Conservation (phyloP, 805 yeast species). For the Jamesozyma spencerorum region DNA sequence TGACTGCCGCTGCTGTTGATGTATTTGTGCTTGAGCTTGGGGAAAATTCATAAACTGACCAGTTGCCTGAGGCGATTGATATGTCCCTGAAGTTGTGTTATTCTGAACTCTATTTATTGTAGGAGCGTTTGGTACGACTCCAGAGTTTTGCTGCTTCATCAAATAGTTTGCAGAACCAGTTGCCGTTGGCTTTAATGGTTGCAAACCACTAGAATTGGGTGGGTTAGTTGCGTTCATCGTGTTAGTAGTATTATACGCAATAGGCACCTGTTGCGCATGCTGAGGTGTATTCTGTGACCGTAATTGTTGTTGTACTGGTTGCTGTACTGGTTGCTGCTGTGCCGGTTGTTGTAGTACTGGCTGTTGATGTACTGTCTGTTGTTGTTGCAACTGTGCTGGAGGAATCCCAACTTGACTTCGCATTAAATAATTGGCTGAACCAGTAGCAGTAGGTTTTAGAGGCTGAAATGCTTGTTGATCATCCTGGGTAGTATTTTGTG, state of each 20-base stretch:
- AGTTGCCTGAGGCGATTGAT: conserved; percentile 11
- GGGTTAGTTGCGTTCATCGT: conserved; percentile 3
- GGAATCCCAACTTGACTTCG: conserved; percentile 14
- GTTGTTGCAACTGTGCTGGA: neutral
- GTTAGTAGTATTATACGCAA: neutral
- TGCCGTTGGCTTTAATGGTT: conserved; percentile 30
- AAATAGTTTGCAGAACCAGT: conserved; percentile 30
- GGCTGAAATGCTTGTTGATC: conserved; percentile 10
- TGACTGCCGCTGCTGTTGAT: neutral
- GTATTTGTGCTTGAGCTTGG: conserved; percentile 1
- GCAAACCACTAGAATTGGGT: conserved; percentile 13
- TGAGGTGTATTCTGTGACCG: neutral
- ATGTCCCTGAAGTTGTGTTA: neutral
- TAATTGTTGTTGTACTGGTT: neutral
- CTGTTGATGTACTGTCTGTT: neutral
- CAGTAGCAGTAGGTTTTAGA: conserved; percentile 34
- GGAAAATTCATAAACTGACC: conserved; percentile 12
- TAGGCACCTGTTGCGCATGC: neutral
- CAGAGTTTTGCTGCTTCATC: conserved; percentile 22
- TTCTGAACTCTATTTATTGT: neutral
- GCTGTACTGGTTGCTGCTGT: neutral
- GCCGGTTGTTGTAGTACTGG: neutral
- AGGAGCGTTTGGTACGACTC: neutral
- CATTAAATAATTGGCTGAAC: conserved; percentile 32
- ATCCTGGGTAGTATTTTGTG: neutral